Base-by-base conservation (phyloP, 2,329 filamentous ascomycete genomes). In the Fusarium nelsonii region DNA sequence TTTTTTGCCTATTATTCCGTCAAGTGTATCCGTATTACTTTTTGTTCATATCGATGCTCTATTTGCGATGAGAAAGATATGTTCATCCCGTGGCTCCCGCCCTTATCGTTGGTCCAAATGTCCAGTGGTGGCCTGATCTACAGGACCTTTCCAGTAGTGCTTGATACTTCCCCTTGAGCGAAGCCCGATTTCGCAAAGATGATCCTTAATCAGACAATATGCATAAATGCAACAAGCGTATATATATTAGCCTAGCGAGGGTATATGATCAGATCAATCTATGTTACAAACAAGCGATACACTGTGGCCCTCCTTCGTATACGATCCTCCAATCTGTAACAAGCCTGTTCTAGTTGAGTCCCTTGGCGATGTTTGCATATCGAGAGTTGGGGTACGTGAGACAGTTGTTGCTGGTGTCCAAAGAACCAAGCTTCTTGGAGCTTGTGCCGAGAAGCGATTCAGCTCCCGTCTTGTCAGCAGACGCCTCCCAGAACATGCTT, bases 401-500 rank as follows among this genome's bases (percentile, higher is more conserved):
- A 45, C 79, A 75, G 71, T 89, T 89, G 63, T 81, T 70, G 3
- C 73, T 79, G 18, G 74, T 75, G 46, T 87, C 84, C 4, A 87
- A 72, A 4, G 72, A 74, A 2, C 77, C 77, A 2, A 77, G 72
- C 2, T 80, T 79, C 12, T 81, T 81, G 4, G 84, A 78, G 2
- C 73, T 76, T 3, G 84, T 84, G n/a, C 77, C 73, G 46, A 91
- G 89, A 67, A 95, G 79, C 70, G 89, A 92, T 4, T 84, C 83
- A 11, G 78, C 79, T 15, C 84, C 87, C 6, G 73, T 83, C 72
- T 85, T 85, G 76, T 96, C 93, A 4, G 84, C 88, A 61, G 88
- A 92, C 11, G 87, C 89, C 77, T 96, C 92, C 92, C 92, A 97
- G 86, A 92, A 96, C 92, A 96, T 95, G 23, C 86, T 88, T 18